Percentiles rank a stretch among this genome's conserved stretches.
Evolutionary conservation across 805 yeast species (phyloP).

Genomic region (Starmerella davenportii): DNA sequence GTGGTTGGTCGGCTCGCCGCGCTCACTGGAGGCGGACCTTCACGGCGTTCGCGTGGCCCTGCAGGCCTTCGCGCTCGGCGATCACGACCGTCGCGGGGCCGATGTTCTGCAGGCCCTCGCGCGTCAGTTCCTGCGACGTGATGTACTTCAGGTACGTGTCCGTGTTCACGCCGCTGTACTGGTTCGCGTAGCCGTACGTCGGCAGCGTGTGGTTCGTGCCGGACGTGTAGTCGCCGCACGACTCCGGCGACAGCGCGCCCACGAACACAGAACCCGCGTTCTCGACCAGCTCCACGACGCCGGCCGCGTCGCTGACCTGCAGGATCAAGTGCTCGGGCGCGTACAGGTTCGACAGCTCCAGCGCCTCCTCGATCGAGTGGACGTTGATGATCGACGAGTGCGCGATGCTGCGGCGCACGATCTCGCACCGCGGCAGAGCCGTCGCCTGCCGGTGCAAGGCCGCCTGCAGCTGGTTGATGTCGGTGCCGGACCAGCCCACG

Average conservation of each 20-base stretch:
- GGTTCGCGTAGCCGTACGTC: constrained; percentile 94
- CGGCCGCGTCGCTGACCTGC: constrained; percentile 65
- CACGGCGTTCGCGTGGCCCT: constrained; percentile 94
- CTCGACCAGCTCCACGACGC: constrained; percentile 53
- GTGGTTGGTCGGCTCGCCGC: no score
- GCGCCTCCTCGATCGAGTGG: constrained; percentile 55
- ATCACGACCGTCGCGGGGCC: constrained; percentile 94
- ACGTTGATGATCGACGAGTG: constrained; percentile 75
- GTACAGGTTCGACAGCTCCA: constrained; percentile 69
- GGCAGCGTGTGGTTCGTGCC: constrained; percentile 99
- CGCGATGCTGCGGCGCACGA: constrained; percentile 76
- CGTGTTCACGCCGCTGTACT: constrained; percentile 94
- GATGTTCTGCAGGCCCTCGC: constrained; percentile 66
- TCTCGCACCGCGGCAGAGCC: constrained; percentile 75
- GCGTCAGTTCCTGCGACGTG: constrained; percentile 79
- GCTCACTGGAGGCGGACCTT: constrained; percentile 69
- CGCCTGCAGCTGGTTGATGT: constrained; percentile 52
- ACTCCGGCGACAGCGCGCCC: constrained; percentile 91
- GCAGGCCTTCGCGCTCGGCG: constrained; percentile 91
- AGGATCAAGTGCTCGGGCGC: constrained; percentile 97
- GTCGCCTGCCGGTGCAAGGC: constrained; percentile 76
- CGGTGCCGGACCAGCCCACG: constrained; percentile 42
- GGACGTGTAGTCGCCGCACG: constrained; percentile 94
- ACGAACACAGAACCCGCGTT: constrained; percentile 96
- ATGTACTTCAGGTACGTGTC: constrained; percentile 88